Evolutionary conservation across 177 flowering plant species (phyloP), one percentile per base, ranked within the genome.

Genomic region (Vitis hybrid): DNA sequence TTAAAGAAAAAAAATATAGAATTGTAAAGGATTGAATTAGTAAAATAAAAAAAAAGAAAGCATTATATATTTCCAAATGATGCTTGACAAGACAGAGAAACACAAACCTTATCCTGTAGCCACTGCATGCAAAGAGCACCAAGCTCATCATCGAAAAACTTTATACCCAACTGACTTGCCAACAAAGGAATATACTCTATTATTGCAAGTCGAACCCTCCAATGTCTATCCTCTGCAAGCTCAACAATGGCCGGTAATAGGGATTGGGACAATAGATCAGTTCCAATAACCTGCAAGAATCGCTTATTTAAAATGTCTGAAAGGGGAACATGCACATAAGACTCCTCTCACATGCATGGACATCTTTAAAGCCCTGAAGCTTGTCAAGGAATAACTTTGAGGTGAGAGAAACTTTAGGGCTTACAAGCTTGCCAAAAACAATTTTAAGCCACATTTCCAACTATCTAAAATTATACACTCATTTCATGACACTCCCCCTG

Each of bases 91-190:
- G 65, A 74, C 32, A 60, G 30, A 46, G 68, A 15, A 30, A 32
- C 2, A 74, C 76, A 53, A 50, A 92, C 98, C 98, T 92, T 91
- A 78, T 92, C 98, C 70, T 90, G 89, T 72, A 92, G 73, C 98
- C 98, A 92, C 72, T 92, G 94, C 96, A 92, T 91, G 88, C 98
- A 92, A 69, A 92, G 96, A 72, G 93, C 84, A 76, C 98, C 96
- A 71, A 92, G 94, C 82, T 92, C 91, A 77, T 92, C 94, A 76
- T 92, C 93, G 62, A 92, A 92, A 74, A 92, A 91, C 2, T 91
- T 91, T 4, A 92, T 91, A 70, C 98, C 98, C 79, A 92, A 79
- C 77, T 92, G 98, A 73, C 96, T 92, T 46, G 96, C 96, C 83
- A 92, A 79, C 55, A 92, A 61, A 68, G 98, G 97, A 63, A 92